phyloP scores from a whole-genome alignment of 1,284 basidiomycete species.

The Malassezia sp. region DNA sequence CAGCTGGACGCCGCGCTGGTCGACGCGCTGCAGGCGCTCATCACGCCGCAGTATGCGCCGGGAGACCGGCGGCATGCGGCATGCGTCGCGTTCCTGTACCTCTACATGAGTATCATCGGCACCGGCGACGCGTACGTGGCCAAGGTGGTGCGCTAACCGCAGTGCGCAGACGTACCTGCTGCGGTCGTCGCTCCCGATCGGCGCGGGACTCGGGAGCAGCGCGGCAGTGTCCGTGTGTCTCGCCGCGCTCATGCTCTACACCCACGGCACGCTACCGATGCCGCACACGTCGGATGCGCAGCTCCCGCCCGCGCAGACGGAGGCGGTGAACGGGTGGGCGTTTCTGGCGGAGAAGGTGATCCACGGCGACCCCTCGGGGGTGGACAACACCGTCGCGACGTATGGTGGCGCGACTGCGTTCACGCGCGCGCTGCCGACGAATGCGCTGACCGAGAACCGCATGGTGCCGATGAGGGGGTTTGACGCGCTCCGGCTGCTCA shows the following conservation, averaged over 20 bases:
- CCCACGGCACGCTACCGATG: constrained; percentile 53
- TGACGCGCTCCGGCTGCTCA: constrained; percentile 56
- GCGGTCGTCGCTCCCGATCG: constrained; percentile 89
- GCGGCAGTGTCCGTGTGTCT: constrained; percentile 86
- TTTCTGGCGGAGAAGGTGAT: constrained; percentile 91
- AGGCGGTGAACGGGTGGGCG: constrained; percentile 80
- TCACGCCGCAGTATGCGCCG: constrained; percentile 27
- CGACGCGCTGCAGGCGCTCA: constrained; percentile 24
- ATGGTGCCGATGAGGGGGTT: constrained; percentile 78
- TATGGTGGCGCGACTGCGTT: constrained; percentile 89
- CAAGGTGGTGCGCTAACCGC: too few relatives aligned
- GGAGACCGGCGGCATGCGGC: constrained; percentile 53
- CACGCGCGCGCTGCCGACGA: constrained; percentile 61
- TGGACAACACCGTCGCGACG: constrained; percentile 89
- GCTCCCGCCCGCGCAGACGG: constrained; percentile 51
- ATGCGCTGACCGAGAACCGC: constrained; percentile 54
- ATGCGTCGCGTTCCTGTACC: constrained; percentile 75
- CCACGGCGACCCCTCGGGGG: constrained; percentile 92
- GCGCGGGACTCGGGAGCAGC: constrained; percentile 94
- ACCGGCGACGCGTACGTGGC: constrained; percentile 50
- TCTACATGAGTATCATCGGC: constrained; percentile 70
- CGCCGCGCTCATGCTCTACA: constrained; percentile 62
- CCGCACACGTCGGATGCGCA: constrained; percentile 8
- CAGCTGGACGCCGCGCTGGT: constrained; percentile 30
- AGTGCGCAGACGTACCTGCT: constrained; percentile 66